phyloP scores from a whole-genome alignment of 495 filamentous ascomycete genomes.

The Neurospora hispaniola region DNA sequence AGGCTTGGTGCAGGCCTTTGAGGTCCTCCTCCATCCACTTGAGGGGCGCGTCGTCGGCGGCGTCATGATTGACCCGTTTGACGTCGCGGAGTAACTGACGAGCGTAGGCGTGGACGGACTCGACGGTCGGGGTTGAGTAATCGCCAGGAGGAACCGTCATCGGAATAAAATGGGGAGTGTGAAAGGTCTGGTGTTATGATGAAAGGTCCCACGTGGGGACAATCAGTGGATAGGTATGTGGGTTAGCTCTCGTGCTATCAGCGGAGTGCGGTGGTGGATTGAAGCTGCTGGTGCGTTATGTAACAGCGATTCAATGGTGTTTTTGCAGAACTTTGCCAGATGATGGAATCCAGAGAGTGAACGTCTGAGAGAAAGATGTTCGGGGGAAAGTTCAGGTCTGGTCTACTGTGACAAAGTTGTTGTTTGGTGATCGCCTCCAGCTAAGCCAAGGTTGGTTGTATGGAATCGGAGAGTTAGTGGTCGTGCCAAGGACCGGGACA shows the following conservation, averaged over 20 bases:
- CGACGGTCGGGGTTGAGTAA: constrained; percentile 21
- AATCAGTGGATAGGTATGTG: neutral
- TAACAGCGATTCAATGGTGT: neutral
- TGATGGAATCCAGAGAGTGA: neutral
- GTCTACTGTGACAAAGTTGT: neutral
- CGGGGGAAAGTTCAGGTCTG: neutral
- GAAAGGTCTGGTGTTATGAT: neutral
- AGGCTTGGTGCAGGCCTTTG: constrained; percentile 33
- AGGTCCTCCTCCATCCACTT: constrained; percentile 30
- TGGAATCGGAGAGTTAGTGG: neutral
- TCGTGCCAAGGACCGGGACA: neutral
- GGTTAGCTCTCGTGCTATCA: neutral
- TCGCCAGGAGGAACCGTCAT: constrained; percentile 9
- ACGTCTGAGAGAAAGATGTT: neutral
- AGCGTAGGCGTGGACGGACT: constrained; percentile 32
- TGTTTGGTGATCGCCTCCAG: neutral
- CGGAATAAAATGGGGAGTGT: neutral
- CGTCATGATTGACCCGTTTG: constrained; percentile 18
- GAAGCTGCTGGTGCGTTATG: too few relatives aligned
- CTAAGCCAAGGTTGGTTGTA: neutral
- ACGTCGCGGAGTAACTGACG: constrained; percentile 15
- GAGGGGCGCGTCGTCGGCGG: constrained; percentile 22
- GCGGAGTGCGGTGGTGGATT: neutral
- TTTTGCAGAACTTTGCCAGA: neutral
- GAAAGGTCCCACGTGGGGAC: neutral